A percentile compares a stretch with the other conserved stretches of the same genome.
phyloP scores from a whole-genome alignment of 2,329 filamentous ascomycete species.

The Westerdykella aurantiaca region DNA sequence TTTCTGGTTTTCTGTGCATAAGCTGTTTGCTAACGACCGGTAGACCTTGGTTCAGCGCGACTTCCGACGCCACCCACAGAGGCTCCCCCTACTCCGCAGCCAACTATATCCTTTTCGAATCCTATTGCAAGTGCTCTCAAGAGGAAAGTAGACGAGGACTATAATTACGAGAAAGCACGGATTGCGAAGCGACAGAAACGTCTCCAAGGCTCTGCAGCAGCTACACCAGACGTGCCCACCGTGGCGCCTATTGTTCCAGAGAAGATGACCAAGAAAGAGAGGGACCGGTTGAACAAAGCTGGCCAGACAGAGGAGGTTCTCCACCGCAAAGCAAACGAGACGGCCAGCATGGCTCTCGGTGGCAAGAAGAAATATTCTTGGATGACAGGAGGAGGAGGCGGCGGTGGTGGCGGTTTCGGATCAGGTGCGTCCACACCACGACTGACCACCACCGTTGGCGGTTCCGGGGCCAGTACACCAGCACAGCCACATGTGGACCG shows the following conservation, averaged over 20 bases:
- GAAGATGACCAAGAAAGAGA: constrained; percentile 79
- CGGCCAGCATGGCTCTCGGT: constrained; percentile 71
- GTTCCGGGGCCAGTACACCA: constrained; percentile 30
- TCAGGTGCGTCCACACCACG: constrained; percentile 31
- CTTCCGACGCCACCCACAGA: constrained; percentile 45
- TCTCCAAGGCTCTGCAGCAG: constrained; percentile 20
- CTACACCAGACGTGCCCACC: constrained; percentile 22
- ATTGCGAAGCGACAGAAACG: constrained; percentile 42
- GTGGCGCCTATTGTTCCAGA: constrained; percentile 22
- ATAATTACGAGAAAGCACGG: constrained; percentile 64
- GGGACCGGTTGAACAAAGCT: constrained; percentile 66
- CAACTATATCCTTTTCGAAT: constrained; percentile 51
- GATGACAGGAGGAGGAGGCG: constrained; percentile 56
- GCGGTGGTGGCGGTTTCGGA: constrained; percentile 38
- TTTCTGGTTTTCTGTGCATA: neutral
- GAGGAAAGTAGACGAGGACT: constrained; percentile 46
- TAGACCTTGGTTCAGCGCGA: constrained; percentile 35
- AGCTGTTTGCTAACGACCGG: constrained; percentile 7
- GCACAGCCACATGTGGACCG: constrained; percentile 19
- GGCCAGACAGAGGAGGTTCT: constrained; percentile 72
- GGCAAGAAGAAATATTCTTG: constrained; percentile 65
- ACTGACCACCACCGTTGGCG: constrained; percentile 19
- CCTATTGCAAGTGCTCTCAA: constrained; percentile 51
- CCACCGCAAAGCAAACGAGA: constrained; percentile 80
- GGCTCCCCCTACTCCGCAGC: constrained; percentile 45